Evolutionary conservation across 2,329 filamentous ascomycete species (phyloP).

Genomic region (Fusarium buharicum): DNA sequence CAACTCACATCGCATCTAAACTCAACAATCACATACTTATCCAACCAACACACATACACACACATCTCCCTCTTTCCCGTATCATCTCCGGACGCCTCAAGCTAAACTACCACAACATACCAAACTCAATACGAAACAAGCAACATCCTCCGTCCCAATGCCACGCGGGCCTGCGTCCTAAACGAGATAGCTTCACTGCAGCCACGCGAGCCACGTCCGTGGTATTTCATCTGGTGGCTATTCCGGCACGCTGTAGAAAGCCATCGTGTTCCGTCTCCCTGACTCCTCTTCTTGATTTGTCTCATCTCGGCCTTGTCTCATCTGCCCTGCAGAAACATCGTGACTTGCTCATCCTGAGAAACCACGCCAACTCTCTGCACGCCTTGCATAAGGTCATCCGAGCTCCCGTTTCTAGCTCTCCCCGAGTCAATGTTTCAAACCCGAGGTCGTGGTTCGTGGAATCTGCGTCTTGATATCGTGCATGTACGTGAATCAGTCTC

Average conservation of each 20-base stretch:
- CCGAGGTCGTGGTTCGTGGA: constrained; percentile 5
- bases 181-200: constrained; percentile 31
- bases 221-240: constrained; percentile 2
- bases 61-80: constrained; percentile 8
- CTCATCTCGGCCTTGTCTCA: constrained; percentile 29
- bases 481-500: neutral
- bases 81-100: constrained; percentile 12
- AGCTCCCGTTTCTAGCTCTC: constrained; percentile 13
- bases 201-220: constrained; percentile 28
- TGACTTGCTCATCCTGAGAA: constrained; percentile 1
- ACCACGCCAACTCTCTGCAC: neutral
- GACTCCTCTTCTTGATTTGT: constrained; percentile 5
- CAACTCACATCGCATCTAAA: neutral
- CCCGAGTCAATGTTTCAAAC: constrained; percentile 7
- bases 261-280: constrained; percentile 13
- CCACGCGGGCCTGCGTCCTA: constrained; percentile 30
- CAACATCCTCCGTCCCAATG: constrained; percentile 24
- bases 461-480: constrained; percentile 1
- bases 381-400: constrained; percentile 21
- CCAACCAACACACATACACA: too few relatives aligned
- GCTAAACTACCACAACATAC: constrained; percentile 9
- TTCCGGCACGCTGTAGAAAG: constrained; percentile 27
- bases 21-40: constrained; percentile 15
- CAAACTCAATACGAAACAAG: constrained; percentile 22
- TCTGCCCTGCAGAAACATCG: constrained; percentile 25